Conservation (phyloP, 2,329 filamentous ascomycete species). For the Thermoascus crustaceus region DNA sequence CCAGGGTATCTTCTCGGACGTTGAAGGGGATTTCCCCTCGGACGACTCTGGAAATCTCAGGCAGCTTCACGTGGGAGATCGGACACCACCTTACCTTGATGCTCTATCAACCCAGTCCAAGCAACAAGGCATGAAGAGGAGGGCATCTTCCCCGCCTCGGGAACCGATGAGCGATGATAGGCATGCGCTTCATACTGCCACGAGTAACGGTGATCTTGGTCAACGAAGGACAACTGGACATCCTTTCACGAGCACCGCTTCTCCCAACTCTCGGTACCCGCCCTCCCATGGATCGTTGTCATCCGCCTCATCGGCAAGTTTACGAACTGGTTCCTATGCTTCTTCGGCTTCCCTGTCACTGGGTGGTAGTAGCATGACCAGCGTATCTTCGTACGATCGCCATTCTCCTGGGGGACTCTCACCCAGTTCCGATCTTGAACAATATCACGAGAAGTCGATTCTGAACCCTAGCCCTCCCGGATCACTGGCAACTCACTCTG, state of each 20-base stretch:
- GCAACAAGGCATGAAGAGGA: conserved; percentile 51
- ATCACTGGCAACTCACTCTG: conserved; percentile 30
- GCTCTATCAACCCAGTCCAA: conserved; percentile 27
- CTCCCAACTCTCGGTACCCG: conserved; percentile 47
- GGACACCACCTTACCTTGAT: conserved; percentile 29
- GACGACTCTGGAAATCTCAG: conserved; percentile 30
- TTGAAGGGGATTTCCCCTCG: conserved; percentile 34
- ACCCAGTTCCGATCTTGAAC: conserved; percentile 48
- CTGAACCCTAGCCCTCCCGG: conserved; percentile 40
- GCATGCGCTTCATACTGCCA: conserved; percentile 24
- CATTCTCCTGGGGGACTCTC: conserved; percentile 54
- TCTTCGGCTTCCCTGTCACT: conserved; percentile 54
- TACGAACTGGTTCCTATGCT: conserved; percentile 54
- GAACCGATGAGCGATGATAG: conserved; percentile 38
- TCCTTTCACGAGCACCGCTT: conserved; percentile 47
- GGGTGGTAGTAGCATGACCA: conserved; percentile 56
- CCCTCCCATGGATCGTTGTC: conserved; percentile 55
- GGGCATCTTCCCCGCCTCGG: conserved; percentile 56
- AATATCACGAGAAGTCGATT: conserved; percentile 45
- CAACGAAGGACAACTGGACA: conserved; percentile 47
- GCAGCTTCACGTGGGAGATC: conserved; percentile 32
- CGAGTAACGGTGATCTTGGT: conserved; percentile 44
- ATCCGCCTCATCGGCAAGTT: conserved; percentile 55
- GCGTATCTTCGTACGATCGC: conserved; percentile 53
- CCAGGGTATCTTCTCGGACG: conserved; percentile 46